A percentile compares a stretch with the other conserved stretches of the same genome.
These are phyloP conservation scores for Candida gorgasii DNA, from an alignment of 805 yeast genomes.

Conservation along the genomic window DNA sequence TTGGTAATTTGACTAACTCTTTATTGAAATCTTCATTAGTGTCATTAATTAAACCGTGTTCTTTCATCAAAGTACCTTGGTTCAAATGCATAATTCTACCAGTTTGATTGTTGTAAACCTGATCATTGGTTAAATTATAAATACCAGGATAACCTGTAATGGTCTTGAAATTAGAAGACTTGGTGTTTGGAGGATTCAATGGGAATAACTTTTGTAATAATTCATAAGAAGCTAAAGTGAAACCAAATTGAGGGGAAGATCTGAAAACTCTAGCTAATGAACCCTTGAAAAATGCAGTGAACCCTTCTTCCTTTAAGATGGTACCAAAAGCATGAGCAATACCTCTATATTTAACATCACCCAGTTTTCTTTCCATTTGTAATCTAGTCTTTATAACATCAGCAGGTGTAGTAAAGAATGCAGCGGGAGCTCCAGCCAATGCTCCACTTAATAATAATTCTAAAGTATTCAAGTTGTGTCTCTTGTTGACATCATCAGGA, in stretches of 20 bases:
- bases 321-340: slow-evolving; percentile 74
- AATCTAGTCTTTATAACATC: slow-evolving; percentile 95
- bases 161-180: slow-evolving; percentile 44
- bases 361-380: slow-evolving; percentile 77
- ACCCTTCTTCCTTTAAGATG: slow-evolving; percentile 80
- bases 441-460: slow-evolving; percentile 89
- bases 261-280: slow-evolving; percentile 92
- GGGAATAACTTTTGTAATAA: slow-evolving; percentile 80
- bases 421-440: slow-evolving; percentile 97
- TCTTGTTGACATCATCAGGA: slow-evolving; percentile 61
- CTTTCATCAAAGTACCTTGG: slow-evolving; percentile 34
- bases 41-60: slow-evolving; percentile 29
- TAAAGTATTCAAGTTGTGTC: slow-evolving; percentile 69
- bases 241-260: slow-evolving; percentile 97
- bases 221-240: slow-evolving; percentile 96
- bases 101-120: slow-evolving; percentile 43
- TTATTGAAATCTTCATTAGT: slow-evolving; percentile 37
- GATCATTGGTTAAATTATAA: slow-evolving; percentile 45
- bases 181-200: slow-evolving; percentile 51
- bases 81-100: slow-evolving; percentile 39
- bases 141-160: slow-evolving; percentile 48
- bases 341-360: slow-evolving; percentile 76
- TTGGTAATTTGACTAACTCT: slow-evolving; percentile 42
- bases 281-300: slow-evolving; percentile 89
- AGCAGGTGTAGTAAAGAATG: slow-evolving; percentile 93